phyloP scores from a whole-genome alignment of 352 stramenopile genomes.

The Pythium apleroticum region DNA sequence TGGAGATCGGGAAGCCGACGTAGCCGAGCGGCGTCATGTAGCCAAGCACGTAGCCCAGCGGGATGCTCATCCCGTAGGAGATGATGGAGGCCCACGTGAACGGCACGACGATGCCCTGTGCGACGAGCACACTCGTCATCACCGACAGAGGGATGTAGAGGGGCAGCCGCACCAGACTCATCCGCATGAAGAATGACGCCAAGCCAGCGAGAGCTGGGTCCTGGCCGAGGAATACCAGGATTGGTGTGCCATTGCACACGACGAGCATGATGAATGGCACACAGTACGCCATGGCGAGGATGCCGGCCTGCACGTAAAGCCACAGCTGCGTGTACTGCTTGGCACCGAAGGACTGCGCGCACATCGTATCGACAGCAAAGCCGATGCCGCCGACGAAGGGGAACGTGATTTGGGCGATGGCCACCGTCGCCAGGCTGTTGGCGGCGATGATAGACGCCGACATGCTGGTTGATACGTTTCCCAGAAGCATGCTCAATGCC shows the following conservation, averaged over 20 bases:
- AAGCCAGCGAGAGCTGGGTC: neutral
- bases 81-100: conserved; percentile 32
- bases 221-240: neutral
- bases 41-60: conserved; percentile 36
- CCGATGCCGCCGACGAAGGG: neutral
- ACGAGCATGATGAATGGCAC: neutral
- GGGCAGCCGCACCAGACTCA: neutral
- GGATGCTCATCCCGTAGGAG: conserved; percentile 22
- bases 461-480: neutral
- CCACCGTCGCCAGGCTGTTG: neutral
- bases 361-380: neutral
- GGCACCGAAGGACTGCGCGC: conserved; percentile 4
- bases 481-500: neutral
- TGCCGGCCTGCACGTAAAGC: conserved; percentile 2
- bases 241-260: neutral
- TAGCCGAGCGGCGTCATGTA: conserved; percentile 40
- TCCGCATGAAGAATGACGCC: neutral
- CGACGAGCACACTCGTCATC: neutral
- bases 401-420: neutral
- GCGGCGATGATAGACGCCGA: neutral
- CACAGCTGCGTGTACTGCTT: conserved; percentile 7
- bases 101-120: conserved; percentile 39
- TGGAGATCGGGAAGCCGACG: conserved; percentile 33
- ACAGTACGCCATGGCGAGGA: neutral
- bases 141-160: neutral